Evolutionary conservation across 768 basidiomycete species (phyloP).

Genomic region (Phaeotremella fagi): DNA sequence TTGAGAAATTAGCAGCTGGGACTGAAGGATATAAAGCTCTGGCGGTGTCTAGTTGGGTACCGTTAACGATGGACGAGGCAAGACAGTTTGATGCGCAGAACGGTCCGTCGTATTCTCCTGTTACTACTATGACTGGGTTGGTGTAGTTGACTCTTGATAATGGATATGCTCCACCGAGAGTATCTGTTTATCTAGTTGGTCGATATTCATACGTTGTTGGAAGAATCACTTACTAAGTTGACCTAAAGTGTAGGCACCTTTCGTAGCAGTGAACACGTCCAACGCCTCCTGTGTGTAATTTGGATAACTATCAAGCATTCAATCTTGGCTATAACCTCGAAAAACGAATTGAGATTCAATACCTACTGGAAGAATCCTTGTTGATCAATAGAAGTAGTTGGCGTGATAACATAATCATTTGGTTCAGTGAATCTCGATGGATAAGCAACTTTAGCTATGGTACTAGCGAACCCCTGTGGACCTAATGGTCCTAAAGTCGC

Average conservation of each 20-base stretch:
- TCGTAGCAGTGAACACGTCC: constrained; percentile 22
- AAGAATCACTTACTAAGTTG: constrained; percentile 14
- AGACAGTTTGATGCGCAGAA: constrained; percentile 31
- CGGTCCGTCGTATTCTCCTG: constrained; percentile 28
- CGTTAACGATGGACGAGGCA: constrained; percentile 17
- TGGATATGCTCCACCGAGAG: constrained; percentile 12
- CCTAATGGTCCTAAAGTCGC: constrained; percentile 27
- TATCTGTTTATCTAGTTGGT: constrained; percentile 10
- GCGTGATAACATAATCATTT: constrained; percentile 30
- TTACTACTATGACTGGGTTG: constrained; percentile 27
- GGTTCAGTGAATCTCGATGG: constrained; percentile 20
- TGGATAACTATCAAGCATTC: constrained; percentile 8
- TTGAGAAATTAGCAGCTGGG: constrained; percentile 14
- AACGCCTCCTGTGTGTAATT: constrained; percentile 30
- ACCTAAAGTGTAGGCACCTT: constrained; percentile 35
- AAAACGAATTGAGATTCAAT: background rate
- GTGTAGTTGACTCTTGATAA: constrained; percentile 11
- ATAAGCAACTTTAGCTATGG: constrained; percentile 30
- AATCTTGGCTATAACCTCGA: background rate
- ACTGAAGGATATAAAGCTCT: constrained; percentile 20
- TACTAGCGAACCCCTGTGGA: constrained; percentile 19
- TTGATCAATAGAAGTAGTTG: constrained; percentile 20
- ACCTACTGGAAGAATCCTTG: constrained; percentile 31
- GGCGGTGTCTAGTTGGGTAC: constrained; percentile 33
- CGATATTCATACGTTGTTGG: background rate